Evolutionary conservation across 192 early-diverging fungal genomes (phyloP).

Genomic region (Entophlyctis luteolus): DNA sequence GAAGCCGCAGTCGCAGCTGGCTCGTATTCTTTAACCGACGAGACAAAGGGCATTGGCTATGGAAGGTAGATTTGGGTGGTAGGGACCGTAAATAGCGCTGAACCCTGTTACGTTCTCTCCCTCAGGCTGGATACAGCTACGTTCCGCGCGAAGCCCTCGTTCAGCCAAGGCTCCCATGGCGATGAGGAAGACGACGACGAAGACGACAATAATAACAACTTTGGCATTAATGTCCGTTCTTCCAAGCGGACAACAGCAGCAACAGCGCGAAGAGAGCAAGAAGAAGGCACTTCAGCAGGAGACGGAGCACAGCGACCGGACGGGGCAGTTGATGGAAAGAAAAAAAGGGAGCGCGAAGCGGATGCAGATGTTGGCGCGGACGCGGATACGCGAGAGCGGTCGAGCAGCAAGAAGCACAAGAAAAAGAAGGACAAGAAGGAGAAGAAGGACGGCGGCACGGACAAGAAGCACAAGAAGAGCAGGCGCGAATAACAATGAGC

Average conservation of each 20-base stretch:
- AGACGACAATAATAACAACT: neutral
- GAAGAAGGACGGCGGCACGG: no score
- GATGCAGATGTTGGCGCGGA: slow-evolving; percentile 13
- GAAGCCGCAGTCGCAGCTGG: neutral
- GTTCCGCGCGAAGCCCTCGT: neutral
- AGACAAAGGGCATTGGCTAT: slow-evolving; percentile 35
- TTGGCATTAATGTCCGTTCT: neutral
- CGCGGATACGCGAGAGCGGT: slow-evolving; percentile 28
- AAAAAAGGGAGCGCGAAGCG: slow-evolving; percentile 13
- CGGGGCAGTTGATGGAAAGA: neutral
- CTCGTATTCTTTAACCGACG: no score
- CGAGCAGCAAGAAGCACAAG: slow-evolving; percentile 35
- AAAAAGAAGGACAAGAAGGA: slow-evolving; percentile 27
- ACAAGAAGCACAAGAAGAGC: no score
- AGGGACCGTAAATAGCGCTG: neutral
- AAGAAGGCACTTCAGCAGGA: neutral
- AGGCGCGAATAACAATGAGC: no score
- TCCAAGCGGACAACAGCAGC: neutral
- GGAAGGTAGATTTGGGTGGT: slow-evolving; percentile 26
- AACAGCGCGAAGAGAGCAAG: neutral
- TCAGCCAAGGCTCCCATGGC: slow-evolving; percentile 1
- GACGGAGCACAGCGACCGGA: neutral
- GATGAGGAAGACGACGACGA: neutral
- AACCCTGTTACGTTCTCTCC: neutral
- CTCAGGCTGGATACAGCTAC: slow-evolving; percentile 18